These are phyloP conservation scores for Apiospora koreana DNA, from an alignment of 2,329 filamentous ascomycete species.

Conservation along the genomic window DNA sequence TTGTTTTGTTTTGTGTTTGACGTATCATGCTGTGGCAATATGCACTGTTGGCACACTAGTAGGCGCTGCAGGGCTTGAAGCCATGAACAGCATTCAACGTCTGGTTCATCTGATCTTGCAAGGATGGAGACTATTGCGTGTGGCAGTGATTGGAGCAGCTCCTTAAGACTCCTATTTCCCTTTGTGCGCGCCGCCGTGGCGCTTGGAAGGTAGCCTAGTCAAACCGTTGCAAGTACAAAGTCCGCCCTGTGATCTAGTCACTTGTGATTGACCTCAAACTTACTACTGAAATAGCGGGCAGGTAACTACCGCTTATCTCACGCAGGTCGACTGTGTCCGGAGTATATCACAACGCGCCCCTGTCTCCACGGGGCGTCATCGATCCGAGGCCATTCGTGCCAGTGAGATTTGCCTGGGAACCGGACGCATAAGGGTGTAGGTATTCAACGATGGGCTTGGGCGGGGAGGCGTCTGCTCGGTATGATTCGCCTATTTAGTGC, in stretches of 20 bases:
- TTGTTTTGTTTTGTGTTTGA: background rate
- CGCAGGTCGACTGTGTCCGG: background rate
- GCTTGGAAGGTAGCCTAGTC: background rate
- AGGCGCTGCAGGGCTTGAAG: background rate
- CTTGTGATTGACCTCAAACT: background rate
- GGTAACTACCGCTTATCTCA: background rate
- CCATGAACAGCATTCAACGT: background rate
- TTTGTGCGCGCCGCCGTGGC: background rate
- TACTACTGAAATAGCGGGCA: background rate
- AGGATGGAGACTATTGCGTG: background rate
- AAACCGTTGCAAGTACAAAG: background rate
- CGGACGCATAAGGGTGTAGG: background rate
- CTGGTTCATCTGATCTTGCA: background rate
- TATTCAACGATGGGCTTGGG: background rate
- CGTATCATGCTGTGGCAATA: background rate
- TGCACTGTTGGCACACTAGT: background rate
- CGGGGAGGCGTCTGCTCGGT: no score
- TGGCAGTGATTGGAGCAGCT: background rate
- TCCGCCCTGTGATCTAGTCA: background rate
- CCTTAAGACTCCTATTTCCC: background rate
- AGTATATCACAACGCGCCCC: background rate
- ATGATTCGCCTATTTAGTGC: no score
- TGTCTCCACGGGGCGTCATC: background rate
- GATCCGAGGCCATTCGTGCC: background rate
- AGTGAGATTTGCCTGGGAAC: background rate